Percentiles rank a stretch among this genome's conserved stretches.
Evolutionary conservation across 768 basidiomycete species (phyloP).

Genomic region (Phylloporus arenicola): DNA sequence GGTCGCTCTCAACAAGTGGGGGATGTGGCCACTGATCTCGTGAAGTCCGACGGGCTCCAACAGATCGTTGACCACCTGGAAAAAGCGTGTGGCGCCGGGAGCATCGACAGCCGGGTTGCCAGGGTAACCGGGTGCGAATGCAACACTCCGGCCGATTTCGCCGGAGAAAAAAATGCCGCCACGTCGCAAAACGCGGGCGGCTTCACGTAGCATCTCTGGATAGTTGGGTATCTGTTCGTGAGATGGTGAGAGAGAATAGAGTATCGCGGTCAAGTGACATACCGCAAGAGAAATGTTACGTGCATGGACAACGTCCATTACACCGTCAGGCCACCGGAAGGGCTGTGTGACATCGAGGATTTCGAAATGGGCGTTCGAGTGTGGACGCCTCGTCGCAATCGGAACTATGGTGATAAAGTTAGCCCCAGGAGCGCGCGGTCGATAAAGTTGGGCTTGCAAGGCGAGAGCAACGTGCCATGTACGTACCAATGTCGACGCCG

Average conservation of each 20-base stretch:
- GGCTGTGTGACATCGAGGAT: constrained; percentile 55
- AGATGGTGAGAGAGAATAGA: constrained; percentile 12
- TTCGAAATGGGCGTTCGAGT: constrained; percentile 58
- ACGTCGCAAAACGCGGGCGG: constrained; percentile 57
- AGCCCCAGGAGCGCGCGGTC: constrained; percentile 1
- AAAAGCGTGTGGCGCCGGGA: constrained; percentile 29
- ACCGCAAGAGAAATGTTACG: constrained; percentile 57
- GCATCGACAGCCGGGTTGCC: constrained; percentile 21
- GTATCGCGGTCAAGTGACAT: constrained; percentile 25
- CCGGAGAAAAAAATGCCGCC: constrained; percentile 67
- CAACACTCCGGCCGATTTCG: constrained; percentile 49
- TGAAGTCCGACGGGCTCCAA: constrained; percentile 36
- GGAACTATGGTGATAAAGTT: constrained; percentile 46
- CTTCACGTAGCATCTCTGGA: constrained; percentile 47
- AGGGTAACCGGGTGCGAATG: constrained; percentile 34
- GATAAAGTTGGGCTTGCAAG: constrained; percentile 11
- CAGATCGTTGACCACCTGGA: constrained; percentile 36
- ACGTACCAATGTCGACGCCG: constrained; percentile 73
- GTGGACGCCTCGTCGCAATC: constrained; percentile 61
- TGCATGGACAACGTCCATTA: constrained; percentile 68
- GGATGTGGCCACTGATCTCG: constrained; percentile 35
- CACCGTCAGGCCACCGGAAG: constrained; percentile 45
- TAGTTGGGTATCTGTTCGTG: constrained; percentile 51
- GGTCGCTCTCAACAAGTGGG: constrained; percentile 32
- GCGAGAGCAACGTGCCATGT: constrained; percentile 9